phyloP scores from a whole-genome alignment of 768 basidiomycete species.

The Suillus clintonianus region DNA sequence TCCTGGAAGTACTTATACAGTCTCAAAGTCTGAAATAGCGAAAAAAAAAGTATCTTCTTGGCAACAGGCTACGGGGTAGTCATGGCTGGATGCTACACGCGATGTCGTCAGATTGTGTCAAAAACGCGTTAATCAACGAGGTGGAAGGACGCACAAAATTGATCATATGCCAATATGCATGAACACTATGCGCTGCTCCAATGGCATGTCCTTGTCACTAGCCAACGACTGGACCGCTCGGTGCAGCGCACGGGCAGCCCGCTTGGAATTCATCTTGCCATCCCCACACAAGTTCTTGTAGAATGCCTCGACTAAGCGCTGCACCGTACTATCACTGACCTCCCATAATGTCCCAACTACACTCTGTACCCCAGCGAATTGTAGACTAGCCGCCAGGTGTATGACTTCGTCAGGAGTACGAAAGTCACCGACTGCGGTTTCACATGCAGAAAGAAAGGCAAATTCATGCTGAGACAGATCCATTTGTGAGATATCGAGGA shows the following conservation, averaged over 20 bases:
- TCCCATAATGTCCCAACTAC: constrained; percentile 25
- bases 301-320: neutral
- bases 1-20: neutral
- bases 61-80: neutral
- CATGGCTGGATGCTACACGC: neutral
- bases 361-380: constrained; percentile 18
- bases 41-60: neutral
- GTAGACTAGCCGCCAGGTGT: constrained; percentile 24
- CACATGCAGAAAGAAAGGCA: constrained; percentile 23
- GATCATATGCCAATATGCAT: constrained; percentile 8
- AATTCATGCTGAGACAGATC: constrained; percentile 2
- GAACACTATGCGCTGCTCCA: constrained; percentile 8
- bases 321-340: constrained; percentile 1
- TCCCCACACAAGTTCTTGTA: neutral
- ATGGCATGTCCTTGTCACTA: neutral
- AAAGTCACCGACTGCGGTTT: neutral
- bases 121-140: neutral
- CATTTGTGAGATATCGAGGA: constrained; percentile 5
- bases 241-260: constrained; percentile 7
- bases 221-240: neutral
- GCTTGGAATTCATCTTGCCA: constrained; percentile 2
- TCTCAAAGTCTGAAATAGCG: neutral
- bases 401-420: constrained; percentile 17
- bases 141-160: neutral
- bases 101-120: neutral